Percentiles rank a stretch among this genome's conserved stretches.
Conservation (phyloP, 306 rosid species). For the Gillenia trifoliata region DNA sequence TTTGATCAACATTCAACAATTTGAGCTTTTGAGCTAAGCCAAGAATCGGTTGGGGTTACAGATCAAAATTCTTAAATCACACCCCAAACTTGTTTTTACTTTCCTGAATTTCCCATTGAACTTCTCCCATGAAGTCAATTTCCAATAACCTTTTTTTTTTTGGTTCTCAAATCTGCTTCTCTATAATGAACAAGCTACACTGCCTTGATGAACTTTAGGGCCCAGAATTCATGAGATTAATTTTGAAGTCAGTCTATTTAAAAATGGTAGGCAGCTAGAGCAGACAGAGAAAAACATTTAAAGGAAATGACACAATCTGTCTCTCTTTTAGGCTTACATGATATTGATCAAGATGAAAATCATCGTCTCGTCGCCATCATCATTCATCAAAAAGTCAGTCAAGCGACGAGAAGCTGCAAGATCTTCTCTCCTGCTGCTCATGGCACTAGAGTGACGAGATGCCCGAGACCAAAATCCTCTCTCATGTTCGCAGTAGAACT, state of each 20-base stretch:
- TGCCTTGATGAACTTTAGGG: too few species aligned
- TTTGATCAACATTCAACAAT: neutral
- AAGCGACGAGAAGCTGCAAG: conserved; percentile 36
- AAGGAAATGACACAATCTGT: neutral
- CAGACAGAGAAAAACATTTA: too few species aligned
- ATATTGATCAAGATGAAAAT: conserved; percentile 11
- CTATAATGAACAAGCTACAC: too few species aligned
- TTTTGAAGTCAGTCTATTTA: too few species aligned
- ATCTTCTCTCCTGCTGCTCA: conserved; percentile 38
- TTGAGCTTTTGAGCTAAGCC: neutral
- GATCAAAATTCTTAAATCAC: too few species aligned
- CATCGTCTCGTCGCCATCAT: conserved; percentile 21
- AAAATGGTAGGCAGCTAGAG: too few species aligned
- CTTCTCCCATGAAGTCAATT: too few species aligned
- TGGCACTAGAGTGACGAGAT: conserved; percentile 21
- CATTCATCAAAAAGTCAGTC: conserved; percentile 26
- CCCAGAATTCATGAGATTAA: too few species aligned
- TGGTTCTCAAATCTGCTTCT: too few species aligned
- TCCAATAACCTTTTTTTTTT: too few species aligned
- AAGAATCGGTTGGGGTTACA: neutral
- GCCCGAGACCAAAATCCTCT: conserved; percentile 56
- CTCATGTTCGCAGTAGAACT: conserved; percentile 50
- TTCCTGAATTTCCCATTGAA: too few species aligned
- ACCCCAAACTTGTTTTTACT: too few species aligned
- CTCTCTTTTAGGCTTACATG: neutral